Base-by-base conservation (phyloP, 2,329 filamentous ascomycete genomes). In the Exophiala lecanii-corni region DNA sequence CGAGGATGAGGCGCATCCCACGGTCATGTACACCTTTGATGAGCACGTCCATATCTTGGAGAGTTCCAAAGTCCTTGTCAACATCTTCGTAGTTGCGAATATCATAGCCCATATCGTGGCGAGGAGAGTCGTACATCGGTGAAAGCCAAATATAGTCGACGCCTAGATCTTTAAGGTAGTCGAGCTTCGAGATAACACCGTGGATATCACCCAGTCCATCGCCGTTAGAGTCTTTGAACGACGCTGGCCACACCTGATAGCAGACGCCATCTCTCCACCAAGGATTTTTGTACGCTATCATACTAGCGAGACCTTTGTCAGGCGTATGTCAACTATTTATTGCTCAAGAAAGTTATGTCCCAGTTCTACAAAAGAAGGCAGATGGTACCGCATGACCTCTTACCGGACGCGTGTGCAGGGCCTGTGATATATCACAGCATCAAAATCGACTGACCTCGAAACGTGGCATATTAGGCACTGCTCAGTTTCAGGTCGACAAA, bases 1-100 rank as follows among this genome's bases (percentile, higher is more conserved):
- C 84, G 46, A 88, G 73, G 41, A 89, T 78, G 10, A 88, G 63
- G 51, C 76, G 78, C 75, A 88, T 84, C 2, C 74, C 78, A 3
- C 80, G 71, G 10, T 71, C 61, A 46, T 83, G 79, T 19, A 76
- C 71, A 31, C 74, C 75, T 16, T 70, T 57, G 35, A 84, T 79
- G 23, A 86, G 60, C 0, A 64, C 62, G 42, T 84, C 78, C 30
- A 84, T 74, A 57, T 86, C 81, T 46, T 71, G 66, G 5, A 86
- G 66, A 1, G 79, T 80, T 26, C 82, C 82, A 54, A 84, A 86
- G 1, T 76, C 73, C 2, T 70, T 63, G 52, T 84, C 74, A 18
- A 86, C 76, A 17, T 69, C 69, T 57, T 82, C 75, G 51, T 86
- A 86, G 59, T 86, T 74, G 20, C 75, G 71, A 36, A 82, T 78